Evolutionary conservation across 495 filamentous ascomycete genomes (phyloP).

Genomic region (Penicillium macrosclerotiorum): DNA sequence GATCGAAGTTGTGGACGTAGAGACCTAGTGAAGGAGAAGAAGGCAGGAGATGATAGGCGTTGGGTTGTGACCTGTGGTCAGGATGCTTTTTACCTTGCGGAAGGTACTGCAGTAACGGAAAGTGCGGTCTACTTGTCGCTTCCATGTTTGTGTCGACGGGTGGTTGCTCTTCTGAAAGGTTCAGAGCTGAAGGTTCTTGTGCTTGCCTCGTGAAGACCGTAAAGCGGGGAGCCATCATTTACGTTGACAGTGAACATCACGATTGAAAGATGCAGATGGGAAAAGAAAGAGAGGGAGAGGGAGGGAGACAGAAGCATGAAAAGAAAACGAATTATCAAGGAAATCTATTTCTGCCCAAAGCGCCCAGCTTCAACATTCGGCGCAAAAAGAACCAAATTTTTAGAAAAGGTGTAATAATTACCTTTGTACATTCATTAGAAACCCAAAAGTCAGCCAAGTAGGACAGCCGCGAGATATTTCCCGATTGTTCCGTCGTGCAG

Average conservation of each 20-base stretch:
- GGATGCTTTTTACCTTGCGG: no score
- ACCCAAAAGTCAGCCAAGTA: constrained; percentile 10
- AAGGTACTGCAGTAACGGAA: background rate
- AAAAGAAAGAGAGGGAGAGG: no score
- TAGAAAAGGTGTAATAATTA: constrained; percentile 28
- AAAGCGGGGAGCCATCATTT: background rate
- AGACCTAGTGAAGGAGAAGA: no score
- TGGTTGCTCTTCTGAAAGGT: no score
- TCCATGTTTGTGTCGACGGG: background rate
- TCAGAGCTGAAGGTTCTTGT: no score
- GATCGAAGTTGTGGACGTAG: background rate
- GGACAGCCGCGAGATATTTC: background rate
- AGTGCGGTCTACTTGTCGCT: background rate
- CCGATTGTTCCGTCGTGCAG: no score
- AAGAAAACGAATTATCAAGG: constrained; percentile 13
- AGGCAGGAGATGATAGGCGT: no score
- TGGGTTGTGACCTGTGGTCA: no score
- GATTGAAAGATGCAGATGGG: no score
- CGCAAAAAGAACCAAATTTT: constrained; percentile 13
- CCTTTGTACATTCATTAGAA: constrained; percentile 29
- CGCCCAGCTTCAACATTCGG: constrained; percentile 11
- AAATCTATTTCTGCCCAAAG: constrained; percentile 36
- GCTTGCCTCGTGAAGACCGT: background rate
- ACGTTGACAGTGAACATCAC: no score
- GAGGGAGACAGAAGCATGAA: background rate